A percentile compares a stretch with the other conserved stretches of the same genome.
Evolutionary conservation across 768 basidiomycete species (phyloP).

Genomic region (Macrolepiota dolichaula): DNA sequence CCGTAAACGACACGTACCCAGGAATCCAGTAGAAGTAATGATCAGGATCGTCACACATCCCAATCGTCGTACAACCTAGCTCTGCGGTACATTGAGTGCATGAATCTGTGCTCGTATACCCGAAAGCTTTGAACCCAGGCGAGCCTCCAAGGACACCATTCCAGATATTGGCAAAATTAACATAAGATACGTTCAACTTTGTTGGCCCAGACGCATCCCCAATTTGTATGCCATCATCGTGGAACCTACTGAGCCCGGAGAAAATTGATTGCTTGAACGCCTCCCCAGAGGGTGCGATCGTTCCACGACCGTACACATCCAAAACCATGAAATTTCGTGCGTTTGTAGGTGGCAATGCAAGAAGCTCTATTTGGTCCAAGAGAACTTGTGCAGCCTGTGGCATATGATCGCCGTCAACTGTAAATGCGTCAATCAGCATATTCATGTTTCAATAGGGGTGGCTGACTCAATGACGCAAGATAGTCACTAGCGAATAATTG

Average conservation of each 20-base stretch:
- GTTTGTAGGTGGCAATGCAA: conserved; percentile 48
- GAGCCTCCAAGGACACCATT: conserved; percentile 38
- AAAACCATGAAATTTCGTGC: conserved; percentile 47
- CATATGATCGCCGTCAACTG: conserved; percentile 45
- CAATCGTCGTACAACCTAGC: conserved; percentile 27
- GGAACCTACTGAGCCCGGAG: conserved; percentile 35
- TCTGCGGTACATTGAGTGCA: conserved; percentile 28
- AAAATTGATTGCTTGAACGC: conserved; percentile 45
- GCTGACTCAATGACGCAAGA: conserved; percentile 37
- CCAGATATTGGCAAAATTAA: conserved; percentile 48
- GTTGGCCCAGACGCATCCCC: conserved; percentile 17
- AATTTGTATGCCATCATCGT: conserved; percentile 6
- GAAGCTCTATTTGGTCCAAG: conserved; percentile 40
- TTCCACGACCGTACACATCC: conserved; percentile 49
- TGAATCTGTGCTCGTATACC: conserved; percentile 37
- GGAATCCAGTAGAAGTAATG: conserved; percentile 53
- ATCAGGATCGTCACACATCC: conserved; percentile 37
- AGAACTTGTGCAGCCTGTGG: conserved; percentile 40
- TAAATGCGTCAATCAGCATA: neutral
- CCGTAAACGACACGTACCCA: conserved; percentile 28
- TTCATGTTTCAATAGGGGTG: neutral
- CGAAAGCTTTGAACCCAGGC: conserved; percentile 46
- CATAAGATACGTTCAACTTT: conserved; percentile 39
- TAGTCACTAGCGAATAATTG: conserved; percentile 33
- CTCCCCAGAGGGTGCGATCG: conserved; percentile 35